These are phyloP conservation scores for Mycena kentingensis DNA, from an alignment of 768 basidiomycete genomes.

Conservation along the genomic window DNA sequence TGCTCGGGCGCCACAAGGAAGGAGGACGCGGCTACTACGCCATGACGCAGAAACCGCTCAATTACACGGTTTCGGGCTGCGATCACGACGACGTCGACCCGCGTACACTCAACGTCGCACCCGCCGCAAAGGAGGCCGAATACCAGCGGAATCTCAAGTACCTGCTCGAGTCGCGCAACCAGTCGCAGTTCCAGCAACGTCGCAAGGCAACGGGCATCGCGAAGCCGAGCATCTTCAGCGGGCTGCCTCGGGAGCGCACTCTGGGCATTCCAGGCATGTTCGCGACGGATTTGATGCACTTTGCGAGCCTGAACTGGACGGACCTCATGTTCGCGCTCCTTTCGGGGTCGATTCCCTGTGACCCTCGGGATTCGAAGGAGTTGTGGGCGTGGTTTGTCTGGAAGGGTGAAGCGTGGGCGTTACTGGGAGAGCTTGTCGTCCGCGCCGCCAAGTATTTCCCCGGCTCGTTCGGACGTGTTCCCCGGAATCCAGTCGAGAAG, in stretches of 20 bases:
- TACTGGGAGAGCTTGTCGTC: too few species aligned
- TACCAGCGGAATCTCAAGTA: not conserved
- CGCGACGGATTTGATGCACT: conserved; percentile 36
- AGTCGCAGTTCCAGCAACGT: conserved; percentile 6
- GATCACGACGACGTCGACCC: not conserved
- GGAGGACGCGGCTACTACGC: conserved; percentile 23
- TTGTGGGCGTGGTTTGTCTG: not conserved
- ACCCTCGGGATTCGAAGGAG: not conserved
- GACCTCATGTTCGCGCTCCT: conserved; percentile 32
- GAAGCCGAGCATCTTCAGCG: conserved; percentile 32
- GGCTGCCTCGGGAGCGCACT: conserved; percentile 17
- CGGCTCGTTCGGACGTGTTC: too few species aligned
- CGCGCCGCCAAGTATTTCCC: too few species aligned
- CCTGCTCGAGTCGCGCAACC: not conserved
- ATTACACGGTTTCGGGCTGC: conserved; percentile 1
- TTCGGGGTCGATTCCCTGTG: conserved; percentile 12
- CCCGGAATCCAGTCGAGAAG: too few species aligned
- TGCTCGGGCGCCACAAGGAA: conserved; percentile 21
- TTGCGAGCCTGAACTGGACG: conserved; percentile 30
- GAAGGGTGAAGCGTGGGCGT: too few species aligned
- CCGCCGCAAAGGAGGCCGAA: not conserved
- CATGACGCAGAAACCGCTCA: conserved; percentile 1
- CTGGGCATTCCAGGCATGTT: conserved; percentile 28
- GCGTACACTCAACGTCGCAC: too few species aligned
- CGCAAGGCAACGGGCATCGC: conserved; percentile 29